A percentile compares a stretch with the other conserved stretches of the same genome.
Evolutionary conservation across 169 alveolate genomes (phyloP).

Genomic region (Miamiensis avidus): DNA sequence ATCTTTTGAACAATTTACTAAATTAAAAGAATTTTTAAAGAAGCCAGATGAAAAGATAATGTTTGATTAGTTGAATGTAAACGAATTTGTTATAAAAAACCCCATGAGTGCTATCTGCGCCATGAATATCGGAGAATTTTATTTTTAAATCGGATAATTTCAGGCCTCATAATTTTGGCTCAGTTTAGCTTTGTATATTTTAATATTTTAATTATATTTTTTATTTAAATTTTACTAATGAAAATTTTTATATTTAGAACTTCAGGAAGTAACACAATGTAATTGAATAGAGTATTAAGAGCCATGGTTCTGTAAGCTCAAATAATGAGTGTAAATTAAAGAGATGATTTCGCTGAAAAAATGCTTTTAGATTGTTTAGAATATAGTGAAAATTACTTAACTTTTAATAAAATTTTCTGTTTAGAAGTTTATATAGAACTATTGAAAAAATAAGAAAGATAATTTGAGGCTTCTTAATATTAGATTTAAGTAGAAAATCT

Average conservation of each 20-base stretch:
- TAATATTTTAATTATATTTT: too few species aligned
- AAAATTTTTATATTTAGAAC: neutral
- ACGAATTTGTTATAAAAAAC: conserved; percentile 5
- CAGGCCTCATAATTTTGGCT: neutral
- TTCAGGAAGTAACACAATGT: neutral
- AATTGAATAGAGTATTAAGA: conserved; percentile 13
- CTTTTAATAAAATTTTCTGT: conserved; percentile 19
- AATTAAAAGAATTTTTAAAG: conserved; percentile 7
- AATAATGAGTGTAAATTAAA: neutral
- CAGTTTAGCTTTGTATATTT: neutral
- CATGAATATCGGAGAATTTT: conserved; percentile 24
- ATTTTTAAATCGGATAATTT: conserved; percentile 1
- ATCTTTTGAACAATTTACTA: neutral
- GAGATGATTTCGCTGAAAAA: conserved; percentile 13
- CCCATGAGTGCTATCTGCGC: conserved; percentile 11
- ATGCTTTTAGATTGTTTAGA: conserved; percentile 24
- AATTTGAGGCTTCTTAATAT: conserved; percentile 12
- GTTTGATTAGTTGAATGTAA: neutral
- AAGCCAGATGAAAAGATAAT: neutral
- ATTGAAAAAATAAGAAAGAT: conserved; percentile 18
- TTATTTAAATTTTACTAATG: neutral
- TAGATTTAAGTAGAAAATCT: conserved; percentile 1
- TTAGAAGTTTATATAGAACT: conserved; percentile 10
- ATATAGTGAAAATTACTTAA: neutral
- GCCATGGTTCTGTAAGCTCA: conserved; percentile 3